Evolutionary conservation across 2,329 filamentous ascomycete genomes (phyloP).

Genomic region (Orbilia oligospora): DNA sequence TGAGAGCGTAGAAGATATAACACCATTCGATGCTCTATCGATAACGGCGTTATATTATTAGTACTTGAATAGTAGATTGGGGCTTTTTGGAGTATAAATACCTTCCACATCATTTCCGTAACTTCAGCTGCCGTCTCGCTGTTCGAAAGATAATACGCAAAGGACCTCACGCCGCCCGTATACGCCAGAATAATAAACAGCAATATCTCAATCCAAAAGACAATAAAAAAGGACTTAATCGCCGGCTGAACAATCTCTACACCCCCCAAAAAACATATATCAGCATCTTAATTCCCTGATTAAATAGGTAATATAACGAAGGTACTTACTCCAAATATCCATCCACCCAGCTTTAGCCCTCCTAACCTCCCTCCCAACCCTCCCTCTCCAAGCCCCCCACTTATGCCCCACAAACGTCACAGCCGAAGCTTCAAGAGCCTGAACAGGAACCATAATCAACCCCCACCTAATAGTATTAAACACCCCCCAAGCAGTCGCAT

Average conservation of each 20-base stretch:
- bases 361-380: conserved; percentile 64
- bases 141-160: conserved; percentile 75
- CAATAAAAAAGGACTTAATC: conserved; percentile 71
- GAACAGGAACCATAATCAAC: conserved; percentile 80
- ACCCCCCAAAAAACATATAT: conserved; percentile 47
- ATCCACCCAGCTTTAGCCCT: conserved; percentile 65
- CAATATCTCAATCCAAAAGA: conserved; percentile 74
- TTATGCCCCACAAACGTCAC: conserved; percentile 77
- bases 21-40: conserved; percentile 75
- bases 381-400: conserved; percentile 73
- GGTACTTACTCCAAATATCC: conserved; percentile 65
- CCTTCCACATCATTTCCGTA: conserved; percentile 76
- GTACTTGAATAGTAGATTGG: not conserved
- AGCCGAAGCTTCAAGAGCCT: conserved; percentile 76
- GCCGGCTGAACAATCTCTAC: conserved; percentile 71
- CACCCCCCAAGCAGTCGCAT: conserved; percentile 80
- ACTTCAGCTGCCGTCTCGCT: conserved; percentile 74
- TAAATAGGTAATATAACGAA: not conserved
- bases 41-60: conserved; percentile 60
- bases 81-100: conserved; percentile 48
- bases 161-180: conserved; percentile 72
- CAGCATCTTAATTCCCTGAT: not conserved
- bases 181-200: conserved; percentile 76
- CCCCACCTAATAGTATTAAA: conserved; percentile 83
- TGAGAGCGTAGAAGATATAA: conserved; percentile 78